These are phyloP conservation scores for Tuber melanosporum DNA, from an alignment of 495 filamentous ascomycete species.

Conservation along the genomic window DNA sequence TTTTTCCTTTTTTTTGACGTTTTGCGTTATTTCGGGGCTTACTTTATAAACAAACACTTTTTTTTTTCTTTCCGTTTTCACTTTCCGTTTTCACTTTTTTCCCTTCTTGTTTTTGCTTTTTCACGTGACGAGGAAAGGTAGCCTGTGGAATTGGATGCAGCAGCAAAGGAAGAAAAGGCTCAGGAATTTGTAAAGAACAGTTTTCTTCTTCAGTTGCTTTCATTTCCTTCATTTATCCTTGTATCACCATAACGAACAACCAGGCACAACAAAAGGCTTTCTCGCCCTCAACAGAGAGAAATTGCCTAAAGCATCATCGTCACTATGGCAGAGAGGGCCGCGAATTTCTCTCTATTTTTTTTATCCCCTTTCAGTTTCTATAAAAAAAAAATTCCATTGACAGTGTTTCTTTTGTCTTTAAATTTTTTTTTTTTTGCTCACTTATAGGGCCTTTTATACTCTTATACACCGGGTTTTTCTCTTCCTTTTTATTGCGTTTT, in stretches of 20 bases:
- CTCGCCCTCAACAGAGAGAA: neutral
- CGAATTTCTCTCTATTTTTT: neutral
- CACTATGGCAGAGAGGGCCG: neutral
- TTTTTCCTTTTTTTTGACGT: neutral
- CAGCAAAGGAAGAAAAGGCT: neutral
- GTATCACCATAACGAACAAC: neutral
- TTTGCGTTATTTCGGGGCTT: conserved; percentile 1
- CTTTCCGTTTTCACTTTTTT: neutral
- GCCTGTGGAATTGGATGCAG: neutral
- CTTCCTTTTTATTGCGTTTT: conserved; percentile 21
- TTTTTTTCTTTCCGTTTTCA: neutral
- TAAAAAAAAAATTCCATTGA: neutral
- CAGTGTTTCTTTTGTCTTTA: conserved; percentile 9
- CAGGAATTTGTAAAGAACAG: neutral
- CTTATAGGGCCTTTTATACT: conserved; percentile 25
- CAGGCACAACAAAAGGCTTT: neutral
- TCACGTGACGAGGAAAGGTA: neutral
- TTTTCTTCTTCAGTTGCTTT: conserved; percentile 7
- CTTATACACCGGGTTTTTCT: conserved; percentile 24
- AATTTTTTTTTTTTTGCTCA: conserved; percentile 44
- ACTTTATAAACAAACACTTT: neutral
- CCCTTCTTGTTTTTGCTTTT: neutral
- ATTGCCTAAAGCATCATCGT: neutral
- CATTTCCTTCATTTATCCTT: conserved; percentile 17
- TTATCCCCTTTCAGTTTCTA: conserved; percentile 32